Evolutionary conservation across 441 rosid genomes (phyloP).

Genomic region (Capsella rubella): DNA sequence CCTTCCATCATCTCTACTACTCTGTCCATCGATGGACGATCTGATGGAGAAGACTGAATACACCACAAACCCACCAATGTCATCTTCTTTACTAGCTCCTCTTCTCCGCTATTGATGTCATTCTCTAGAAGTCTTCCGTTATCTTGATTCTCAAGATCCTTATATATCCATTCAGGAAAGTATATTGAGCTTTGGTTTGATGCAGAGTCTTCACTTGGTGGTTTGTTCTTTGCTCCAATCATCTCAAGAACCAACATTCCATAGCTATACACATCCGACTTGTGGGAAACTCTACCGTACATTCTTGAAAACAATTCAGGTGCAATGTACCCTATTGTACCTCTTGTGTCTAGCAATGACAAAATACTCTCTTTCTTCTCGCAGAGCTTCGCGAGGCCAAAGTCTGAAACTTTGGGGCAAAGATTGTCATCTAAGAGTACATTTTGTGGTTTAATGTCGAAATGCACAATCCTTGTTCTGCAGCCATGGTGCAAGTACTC

Average conservation of each 20-base stretch:
- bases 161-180: constrained; percentile 43
- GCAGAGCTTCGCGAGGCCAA: too few relatives aligned
- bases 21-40: constrained; percentile 48
- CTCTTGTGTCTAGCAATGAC: constrained; percentile 25
- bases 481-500: constrained; percentile 62
- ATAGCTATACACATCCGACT: constrained; percentile 50
- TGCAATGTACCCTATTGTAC: constrained; percentile 45
- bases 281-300: constrained; percentile 44
- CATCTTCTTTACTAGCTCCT: constrained; percentile 45
- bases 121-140: constrained; percentile 1
- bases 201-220: too few relatives aligned
- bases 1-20: constrained; percentile 50
- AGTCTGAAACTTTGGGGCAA: too few relatives aligned
- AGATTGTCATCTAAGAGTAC: constrained; percentile 48
- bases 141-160: too few relatives aligned
- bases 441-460: constrained; percentile 65
- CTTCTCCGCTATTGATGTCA: constrained; percentile 38
- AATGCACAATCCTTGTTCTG: constrained; percentile 58
- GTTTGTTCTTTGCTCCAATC: constrained; percentile 38
- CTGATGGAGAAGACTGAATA: constrained; percentile 45
- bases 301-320: constrained; percentile 40
- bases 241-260: constrained; percentile 50
- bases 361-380: too few relatives aligned
- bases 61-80: constrained; percentile 52
- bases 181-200: constrained; percentile 26